Evolutionary conservation across 441 rosid genomes (phyloP).

Genomic region (Erysimum pusillum): DNA sequence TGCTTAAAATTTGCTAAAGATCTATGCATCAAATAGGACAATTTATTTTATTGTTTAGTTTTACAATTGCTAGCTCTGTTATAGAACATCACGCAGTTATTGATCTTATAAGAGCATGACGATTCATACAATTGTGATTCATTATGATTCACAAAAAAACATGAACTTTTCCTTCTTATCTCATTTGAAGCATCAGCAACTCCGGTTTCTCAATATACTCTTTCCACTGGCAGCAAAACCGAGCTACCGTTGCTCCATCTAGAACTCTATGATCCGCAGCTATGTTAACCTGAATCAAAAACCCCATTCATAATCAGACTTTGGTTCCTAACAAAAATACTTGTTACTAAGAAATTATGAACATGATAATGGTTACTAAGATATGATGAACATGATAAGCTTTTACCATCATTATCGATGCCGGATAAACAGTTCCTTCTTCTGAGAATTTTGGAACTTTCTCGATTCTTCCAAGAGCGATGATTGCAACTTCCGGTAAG

Average conservation of each 20-base stretch:
- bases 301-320: not conserved
- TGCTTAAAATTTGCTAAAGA: no score
- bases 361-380: not conserved
- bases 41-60: not conserved
- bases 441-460: constrained; percentile 72
- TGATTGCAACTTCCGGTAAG: constrained; percentile 92
- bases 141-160: not conserved
- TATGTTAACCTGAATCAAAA: constrained; percentile 67
- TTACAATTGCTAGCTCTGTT: constrained; percentile 2
- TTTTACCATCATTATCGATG: constrained; percentile 78
- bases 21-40: not conserved
- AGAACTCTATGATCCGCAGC: constrained; percentile 95
- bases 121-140: not conserved
- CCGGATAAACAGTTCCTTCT: constrained; percentile 70
- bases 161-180: constrained; percentile 49
- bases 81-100: not conserved
- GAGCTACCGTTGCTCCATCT: constrained; percentile 95
- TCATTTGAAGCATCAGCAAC: constrained; percentile 79
- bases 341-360: not conserved
- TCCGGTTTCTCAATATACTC: constrained; percentile 84
- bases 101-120: constrained; percentile 14
- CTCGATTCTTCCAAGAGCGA: constrained; percentile 89
- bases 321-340: not conserved
- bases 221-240: constrained; percentile 94
- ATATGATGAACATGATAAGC: not conserved